Base-by-base conservation (phyloP, 2,329 filamentous ascomycete genomes). In the Phaeophleospora eucalypticola region DNA sequence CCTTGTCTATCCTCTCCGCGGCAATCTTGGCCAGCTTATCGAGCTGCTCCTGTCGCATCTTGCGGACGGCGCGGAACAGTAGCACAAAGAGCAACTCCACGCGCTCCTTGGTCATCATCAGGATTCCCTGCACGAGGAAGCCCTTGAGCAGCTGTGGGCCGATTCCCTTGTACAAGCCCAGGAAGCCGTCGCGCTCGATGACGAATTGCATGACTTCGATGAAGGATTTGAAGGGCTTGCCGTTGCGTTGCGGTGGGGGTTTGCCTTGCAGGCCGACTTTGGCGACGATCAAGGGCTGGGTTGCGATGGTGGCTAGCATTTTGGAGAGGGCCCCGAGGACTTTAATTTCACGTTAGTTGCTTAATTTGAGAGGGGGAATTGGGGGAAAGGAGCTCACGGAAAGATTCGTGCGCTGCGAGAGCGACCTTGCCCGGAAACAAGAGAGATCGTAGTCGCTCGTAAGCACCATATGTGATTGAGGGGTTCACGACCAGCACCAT, bases 101-200 rank as follows among this genome's bases (percentile, higher is more conserved):
- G 58, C 89, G 81, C 71, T 98, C 93, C 72, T 98, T 98, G 39
- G 89, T 93, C 89, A 96, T 98, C 93, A 98, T 98, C 33, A 98
- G 75, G 46, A 98, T 82, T 41, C 93, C 93, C 65, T 98, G 93
- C 2, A 98, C 93, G 40, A 98, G 67, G 43, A 98, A 71, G 1
- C 93, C 93, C 71, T 98, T 98, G 49, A 89, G 69, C 42, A 98
- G 86, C 68, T 98, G 93, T 2, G 93, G 93, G 0, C 82, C 89
- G 57, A 98, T 95, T 35, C 93, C 93, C 73, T 98, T 98, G 76
- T 97, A 98, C 1, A 98, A 76, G n/a, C 86, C 86, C 10, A 84
- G 61, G 1, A 80, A 66, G 3, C 93, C 93, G 65, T 98, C 93
- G 52, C 95, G 83, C 62, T 95, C 76, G 45, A 96, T 72, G 58